Base-by-base conservation (phyloP, 495 filamentous ascomycete genomes). In the Lophiotrema nucula region DNA sequence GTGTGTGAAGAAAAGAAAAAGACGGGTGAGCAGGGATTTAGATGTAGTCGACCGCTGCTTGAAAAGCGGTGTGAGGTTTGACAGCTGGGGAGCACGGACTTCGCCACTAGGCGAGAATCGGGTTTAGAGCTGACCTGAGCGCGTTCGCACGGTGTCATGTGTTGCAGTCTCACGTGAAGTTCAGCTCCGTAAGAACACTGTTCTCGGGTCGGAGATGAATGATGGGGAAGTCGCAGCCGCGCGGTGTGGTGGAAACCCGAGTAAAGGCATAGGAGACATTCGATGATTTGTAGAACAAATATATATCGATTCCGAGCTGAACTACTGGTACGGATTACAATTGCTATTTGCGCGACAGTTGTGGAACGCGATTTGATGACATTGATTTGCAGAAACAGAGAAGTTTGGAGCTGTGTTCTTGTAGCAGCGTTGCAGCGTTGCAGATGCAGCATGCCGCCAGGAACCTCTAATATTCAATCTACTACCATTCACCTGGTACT, bases 1-100 rank as follows among this genome's bases (percentile, higher is more conserved):
- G 16, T 27, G 11, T 19, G 31, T 5, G 47, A 44, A 39, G 26
- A 39, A 47, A 51, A 51, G 31, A 51, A 16, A n/a, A 22, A 18
- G 18, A 51, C 16, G 47, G 19, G 19, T 6, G 11, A 6, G 39
- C 39, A 11, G 39, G 39, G 39, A 21, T 43, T 43, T 43, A 43
- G 46, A 31, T 25, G 18, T 33, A n/a, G 33, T 28, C 35, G 26
- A 37, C 27, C 16, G 19, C 16, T 23, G 24, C 44, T 31, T 38
- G 57, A 60, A 60, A 53, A 60, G 56, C 56, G 56, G 56, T 60
- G 56, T 60, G 47, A 52, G 56, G 47, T 60, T 60, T 60, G 56
- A 60, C 56, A 60, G 48, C 56, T 43, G 56, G 24, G 24, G 37
- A 47, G 56, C 56, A 46, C 56, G 41, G 56, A 47, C 39, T 6